Base-by-base conservation (phyloP, 169 alveolate genomes). In the Plasmodium sp. region DNA sequence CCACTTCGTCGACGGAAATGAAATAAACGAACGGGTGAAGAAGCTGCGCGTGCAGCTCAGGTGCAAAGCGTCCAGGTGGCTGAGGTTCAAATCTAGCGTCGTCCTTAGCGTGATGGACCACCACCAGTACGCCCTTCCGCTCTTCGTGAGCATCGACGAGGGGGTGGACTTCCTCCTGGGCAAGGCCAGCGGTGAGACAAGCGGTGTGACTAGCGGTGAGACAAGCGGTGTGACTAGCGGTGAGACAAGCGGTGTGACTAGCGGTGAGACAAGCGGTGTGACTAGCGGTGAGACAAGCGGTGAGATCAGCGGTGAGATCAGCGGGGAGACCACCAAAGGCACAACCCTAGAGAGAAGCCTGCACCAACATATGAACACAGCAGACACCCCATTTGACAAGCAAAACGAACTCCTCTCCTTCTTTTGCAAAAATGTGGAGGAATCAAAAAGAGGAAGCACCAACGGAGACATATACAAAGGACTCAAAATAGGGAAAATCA, bases 91-190 rank as follows among this genome's bases (percentile, higher is more conserved):
- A 36, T 58, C 94, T 1, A 31, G 62, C 22, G 18, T 90, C 34
- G 48, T 62, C 10, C 43, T 90, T 16, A 79, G 48, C 72, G 90
- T 90, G n/a, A 41, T 90, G 74, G 91, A 90, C 22, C 67, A 90
- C 80, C 79, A 90, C 34, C 27, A 80, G 39, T 90, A 90, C 54
- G 45, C 14, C 54, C 80, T 90, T 39, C 94, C 94, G 4, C 16
- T 90, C 9, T 90, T 80, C 54, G 43, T 90, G 45, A 90, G 72
- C 51, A 90, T 90, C 10, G 77, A 90, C 75, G 94, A 90, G 51
- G 75, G 73, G 5, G 48, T 90, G 51, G 94, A 90, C 27, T 90
- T 80, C 51, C 72, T 90, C 9, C 33, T 90, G n/a, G 81, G 36
- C 14, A 90, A 80, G 45, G 83, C 45, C 27, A 16, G 39, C 18